A percentile compares a stretch with the other conserved stretches of the same genome.
phyloP scores from a whole-genome alignment of 352 stramenopile species.

The Peronospora belbahrii region DNA sequence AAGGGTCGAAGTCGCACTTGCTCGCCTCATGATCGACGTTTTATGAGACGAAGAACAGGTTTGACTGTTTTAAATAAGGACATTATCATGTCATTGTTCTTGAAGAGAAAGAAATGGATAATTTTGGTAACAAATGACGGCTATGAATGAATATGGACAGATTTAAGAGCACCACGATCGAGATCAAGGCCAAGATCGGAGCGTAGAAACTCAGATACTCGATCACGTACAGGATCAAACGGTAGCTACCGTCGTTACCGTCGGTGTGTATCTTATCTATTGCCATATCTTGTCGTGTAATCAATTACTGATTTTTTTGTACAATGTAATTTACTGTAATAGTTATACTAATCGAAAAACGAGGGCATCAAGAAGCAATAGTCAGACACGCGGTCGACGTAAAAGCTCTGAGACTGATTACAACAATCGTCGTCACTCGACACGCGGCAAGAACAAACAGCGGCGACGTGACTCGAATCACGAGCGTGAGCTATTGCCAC shows the following conservation, averaged over 20 bases:
- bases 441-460: conserved; percentile 28
- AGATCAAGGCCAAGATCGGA: conserved; percentile 28
- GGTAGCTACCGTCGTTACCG: conserved; percentile 18
- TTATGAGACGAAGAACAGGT: conserved; percentile 24
- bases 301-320: neutral
- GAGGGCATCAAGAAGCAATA: conserved; percentile 15
- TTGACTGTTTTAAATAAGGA: too few species aligned
- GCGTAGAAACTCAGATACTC: conserved; percentile 18
- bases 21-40: conserved; percentile 20
- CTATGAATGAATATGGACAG: conserved; percentile 1
- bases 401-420: conserved; percentile 16
- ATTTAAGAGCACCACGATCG: conserved; percentile 19
- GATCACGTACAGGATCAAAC: conserved; percentile 19
- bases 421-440: conserved; percentile 12
- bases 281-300: neutral
- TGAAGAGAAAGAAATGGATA: neutral
- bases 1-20: conserved; percentile 17
- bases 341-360: conserved; percentile 22
- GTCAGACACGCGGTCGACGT: conserved; percentile 16
- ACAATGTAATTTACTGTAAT: neutral
- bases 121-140: neutral
- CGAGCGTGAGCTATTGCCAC: conserved; percentile 15
- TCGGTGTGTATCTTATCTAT: conserved; percentile 7
- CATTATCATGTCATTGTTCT: too few species aligned
- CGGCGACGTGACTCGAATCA: conserved; percentile 26